phyloP scores from a whole-genome alignment of 352 stramenopile species.

The Phytopythium boreale region DNA sequence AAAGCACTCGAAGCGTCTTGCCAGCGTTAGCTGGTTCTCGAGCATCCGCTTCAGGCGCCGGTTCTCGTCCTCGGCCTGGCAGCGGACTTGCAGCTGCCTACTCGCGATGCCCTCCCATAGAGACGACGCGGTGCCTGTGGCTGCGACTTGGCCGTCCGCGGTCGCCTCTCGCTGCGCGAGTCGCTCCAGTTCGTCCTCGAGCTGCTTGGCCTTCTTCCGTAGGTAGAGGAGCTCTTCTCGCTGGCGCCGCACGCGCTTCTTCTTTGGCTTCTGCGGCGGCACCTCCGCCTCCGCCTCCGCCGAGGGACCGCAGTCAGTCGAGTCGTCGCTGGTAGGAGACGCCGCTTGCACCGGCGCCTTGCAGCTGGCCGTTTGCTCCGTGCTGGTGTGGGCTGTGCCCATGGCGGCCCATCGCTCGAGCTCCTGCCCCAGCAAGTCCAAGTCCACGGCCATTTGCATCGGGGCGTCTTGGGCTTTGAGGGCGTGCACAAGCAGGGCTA shows the following conservation, averaged over 20 bases:
- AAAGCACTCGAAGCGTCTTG: slow-evolving; percentile 7
- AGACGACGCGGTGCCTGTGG: background rate
- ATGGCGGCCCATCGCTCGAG: slow-evolving; percentile 4
- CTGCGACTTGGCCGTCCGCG: background rate
- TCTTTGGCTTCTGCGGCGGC: slow-evolving; percentile 10
- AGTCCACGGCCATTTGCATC: background rate
- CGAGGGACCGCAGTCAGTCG: background rate
- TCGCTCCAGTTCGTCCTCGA: slow-evolving; percentile 26
- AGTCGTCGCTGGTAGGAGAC: background rate
- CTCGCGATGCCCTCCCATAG: slow-evolving; percentile 13
- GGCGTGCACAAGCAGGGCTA: too few relatives aligned
- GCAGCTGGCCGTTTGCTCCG: background rate
- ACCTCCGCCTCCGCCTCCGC: background rate
- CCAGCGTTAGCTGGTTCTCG: slow-evolving; percentile 11
- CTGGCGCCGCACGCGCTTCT: slow-evolving; percentile 37
- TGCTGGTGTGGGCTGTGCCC: background rate
- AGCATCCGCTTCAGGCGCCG: slow-evolving; percentile 10
- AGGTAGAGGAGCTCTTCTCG: slow-evolving; percentile 42
- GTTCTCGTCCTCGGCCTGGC: slow-evolving; percentile 10
- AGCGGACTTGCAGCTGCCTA: slow-evolving; percentile 1
- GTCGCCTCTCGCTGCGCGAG: background rate
- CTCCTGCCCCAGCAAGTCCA: background rate
- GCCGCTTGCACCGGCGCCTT: background rate
- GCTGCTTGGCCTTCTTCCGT: slow-evolving; percentile 37
- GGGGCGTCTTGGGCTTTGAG: background rate